A percentile compares a stretch with the other conserved stretches of the same genome.
These are phyloP conservation scores for Prosopis cineraria DNA, from an alignment of 306 rosid species.

Conservation along the genomic window DNA sequence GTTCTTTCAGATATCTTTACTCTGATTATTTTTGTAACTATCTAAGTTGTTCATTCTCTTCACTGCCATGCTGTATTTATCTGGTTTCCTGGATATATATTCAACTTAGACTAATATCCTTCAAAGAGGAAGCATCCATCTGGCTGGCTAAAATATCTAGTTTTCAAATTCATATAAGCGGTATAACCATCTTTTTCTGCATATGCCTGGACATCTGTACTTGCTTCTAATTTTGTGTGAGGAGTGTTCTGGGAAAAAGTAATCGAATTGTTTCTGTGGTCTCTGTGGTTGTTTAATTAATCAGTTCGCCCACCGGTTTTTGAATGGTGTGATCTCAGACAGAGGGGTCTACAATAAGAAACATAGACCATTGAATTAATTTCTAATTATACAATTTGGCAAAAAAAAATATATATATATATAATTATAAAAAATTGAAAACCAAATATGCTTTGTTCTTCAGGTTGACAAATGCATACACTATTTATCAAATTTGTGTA, in stretches of 20 bases:
- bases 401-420: no score
- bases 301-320: background rate
- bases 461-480: background rate
- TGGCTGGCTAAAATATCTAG: constrained; percentile 11
- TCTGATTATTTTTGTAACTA: background rate
- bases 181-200: background rate
- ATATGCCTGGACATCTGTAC: background rate
- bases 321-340: background rate
- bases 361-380: background rate
- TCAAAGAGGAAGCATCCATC: constrained; percentile 7
- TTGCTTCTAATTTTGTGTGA: background rate
- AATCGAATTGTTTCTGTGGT: background rate
- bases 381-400: background rate
- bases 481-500: background rate
- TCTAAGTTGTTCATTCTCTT: background rate
- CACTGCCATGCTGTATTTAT: constrained; percentile 8
- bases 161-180: background rate
- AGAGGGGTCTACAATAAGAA: background rate
- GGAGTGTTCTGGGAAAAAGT: background rate
- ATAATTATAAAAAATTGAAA: no score
- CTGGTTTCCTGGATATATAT: background rate
- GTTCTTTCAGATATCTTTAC: background rate
- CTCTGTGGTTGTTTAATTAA: background rate
- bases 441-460: background rate
- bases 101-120: background rate